These are phyloP conservation scores for Periconia macrospinosa DNA, from an alignment of 2,329 filamentous ascomycete species.

Conservation along the genomic window DNA sequence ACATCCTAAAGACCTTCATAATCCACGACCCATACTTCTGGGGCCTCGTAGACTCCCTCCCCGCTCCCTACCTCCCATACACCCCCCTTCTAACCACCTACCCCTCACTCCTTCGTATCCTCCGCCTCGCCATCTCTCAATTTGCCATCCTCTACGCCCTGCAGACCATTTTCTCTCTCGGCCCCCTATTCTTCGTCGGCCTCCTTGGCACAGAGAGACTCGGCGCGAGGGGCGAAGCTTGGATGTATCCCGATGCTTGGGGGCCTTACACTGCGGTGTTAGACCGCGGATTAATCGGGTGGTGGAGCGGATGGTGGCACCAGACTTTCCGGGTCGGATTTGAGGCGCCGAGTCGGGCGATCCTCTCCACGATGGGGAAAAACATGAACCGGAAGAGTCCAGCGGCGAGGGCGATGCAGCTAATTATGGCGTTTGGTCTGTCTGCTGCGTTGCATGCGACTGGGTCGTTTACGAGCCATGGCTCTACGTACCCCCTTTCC, in stretches of 20 bases:
- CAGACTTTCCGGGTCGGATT: slow-evolving; percentile 82
- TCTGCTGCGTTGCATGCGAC: slow-evolving; percentile 71
- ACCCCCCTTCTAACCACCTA: slow-evolving; percentile 48
- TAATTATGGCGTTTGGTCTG: slow-evolving; percentile 62
- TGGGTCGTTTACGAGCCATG: slow-evolving; percentile 70
- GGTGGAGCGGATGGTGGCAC: slow-evolving; percentile 90
- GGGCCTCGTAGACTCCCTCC: slow-evolving; percentile 49
- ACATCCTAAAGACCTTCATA: slow-evolving; percentile 69
- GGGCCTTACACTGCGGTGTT: slow-evolving; percentile 58
- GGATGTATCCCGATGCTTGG: slow-evolving; percentile 64
- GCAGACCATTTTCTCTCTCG: slow-evolving; percentile 60
- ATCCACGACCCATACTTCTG: slow-evolving; percentile 80
- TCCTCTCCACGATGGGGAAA: slow-evolving; percentile 40
- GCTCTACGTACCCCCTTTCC: slow-evolving; percentile 66
- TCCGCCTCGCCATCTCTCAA: slow-evolving; percentile 61
- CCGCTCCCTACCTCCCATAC: slow-evolving; percentile 50
- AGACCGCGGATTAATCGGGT: slow-evolving; percentile 73
- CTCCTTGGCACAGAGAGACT: slow-evolving; percentile 61
- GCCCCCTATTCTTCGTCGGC: slow-evolving; percentile 63
- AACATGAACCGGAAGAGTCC: slow-evolving; percentile 34
- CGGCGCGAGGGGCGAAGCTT: slow-evolving; percentile 62
- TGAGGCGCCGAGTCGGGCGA: slow-evolving; percentile 58
- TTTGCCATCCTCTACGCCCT: slow-evolving; percentile 63
- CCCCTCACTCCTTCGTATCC: slow-evolving; percentile 52
- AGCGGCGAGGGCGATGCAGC: slow-evolving; percentile 60